Percentiles rank a stretch among this genome's conserved stretches.
These are phyloP conservation scores for Colletotrichum ledebouriae DNA, from an alignment of 2,329 filamentous ascomycete species.

Conservation along the genomic window DNA sequence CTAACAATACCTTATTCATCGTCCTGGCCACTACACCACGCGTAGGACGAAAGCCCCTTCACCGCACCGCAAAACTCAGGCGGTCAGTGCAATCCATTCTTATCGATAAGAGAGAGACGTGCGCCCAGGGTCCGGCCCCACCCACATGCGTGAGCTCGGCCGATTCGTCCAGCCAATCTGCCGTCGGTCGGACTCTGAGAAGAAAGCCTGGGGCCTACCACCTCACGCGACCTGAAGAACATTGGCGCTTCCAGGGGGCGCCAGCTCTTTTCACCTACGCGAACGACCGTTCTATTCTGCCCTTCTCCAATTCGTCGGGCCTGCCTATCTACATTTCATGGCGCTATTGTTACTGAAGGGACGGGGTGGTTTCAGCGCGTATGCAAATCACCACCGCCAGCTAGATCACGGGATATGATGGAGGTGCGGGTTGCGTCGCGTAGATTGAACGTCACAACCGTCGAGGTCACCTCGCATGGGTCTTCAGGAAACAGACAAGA, in stretches of 20 bases:
- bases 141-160: constrained; percentile 22
- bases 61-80: too few species aligned
- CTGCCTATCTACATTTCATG: too few species aligned
- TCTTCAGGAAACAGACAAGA: neutral
- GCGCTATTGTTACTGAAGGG: too few species aligned
- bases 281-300: neutral
- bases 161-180: constrained; percentile 18
- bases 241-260: neutral
- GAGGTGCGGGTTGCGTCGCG: neutral
- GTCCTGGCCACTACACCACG: too few species aligned
- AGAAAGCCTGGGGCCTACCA: constrained; percentile 6
- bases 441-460: constrained; percentile 1
- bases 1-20: too few species aligned
- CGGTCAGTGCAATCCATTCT: neutral
- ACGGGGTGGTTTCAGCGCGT: too few species aligned
- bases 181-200: constrained; percentile 19
- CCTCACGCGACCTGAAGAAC: constrained; percentile 37
- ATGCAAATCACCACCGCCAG: neutral
- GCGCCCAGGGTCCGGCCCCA: neutral
- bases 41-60: too few species aligned
- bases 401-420: neutral
- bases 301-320: neutral
- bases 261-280: constrained; percentile 6
- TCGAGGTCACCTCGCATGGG: neutral
- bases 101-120: constrained; percentile 26